Evolutionary conservation across 495 filamentous ascomycete species (phyloP).

Genomic region (Xylaria scruposa): DNA sequence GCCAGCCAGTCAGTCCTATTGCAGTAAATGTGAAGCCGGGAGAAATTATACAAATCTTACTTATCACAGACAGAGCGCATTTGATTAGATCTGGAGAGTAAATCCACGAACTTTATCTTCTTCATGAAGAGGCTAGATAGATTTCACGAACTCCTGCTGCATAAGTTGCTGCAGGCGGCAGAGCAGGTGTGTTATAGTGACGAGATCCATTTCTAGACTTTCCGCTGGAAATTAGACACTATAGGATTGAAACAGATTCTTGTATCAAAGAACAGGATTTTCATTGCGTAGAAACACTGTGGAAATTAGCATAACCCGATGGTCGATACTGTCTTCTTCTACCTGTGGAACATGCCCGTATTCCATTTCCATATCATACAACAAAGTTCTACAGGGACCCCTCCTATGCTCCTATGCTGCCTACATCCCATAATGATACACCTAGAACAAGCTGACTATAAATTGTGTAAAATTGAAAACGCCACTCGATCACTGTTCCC

Average conservation of each 20-base stretch:
- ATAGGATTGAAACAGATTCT: background rate
- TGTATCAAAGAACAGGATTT: background rate
- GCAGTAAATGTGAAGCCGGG: too few relatives aligned
- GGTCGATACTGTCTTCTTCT: background rate
- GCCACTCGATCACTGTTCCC: background rate
- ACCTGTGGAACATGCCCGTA: background rate
- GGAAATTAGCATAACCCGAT: background rate
- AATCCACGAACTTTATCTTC: too few relatives aligned
- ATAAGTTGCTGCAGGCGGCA: too few relatives aligned
- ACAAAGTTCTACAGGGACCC: too few relatives aligned
- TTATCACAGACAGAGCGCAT: too few relatives aligned
- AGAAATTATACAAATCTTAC: too few relatives aligned
- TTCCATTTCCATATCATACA: conserved; percentile 16
- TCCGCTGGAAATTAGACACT: background rate
- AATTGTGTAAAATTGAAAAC: background rate
- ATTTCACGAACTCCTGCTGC: too few relatives aligned
- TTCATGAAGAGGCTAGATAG: too few relatives aligned
- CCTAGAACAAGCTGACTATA: background rate
- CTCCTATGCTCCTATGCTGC: background rate
- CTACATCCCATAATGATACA: background rate
- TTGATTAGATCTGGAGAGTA: too few relatives aligned
- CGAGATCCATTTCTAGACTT: too few relatives aligned
- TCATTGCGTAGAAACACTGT: background rate
- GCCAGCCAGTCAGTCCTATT: too few relatives aligned
- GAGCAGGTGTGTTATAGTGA: too few relatives aligned